Evolutionary conservation across 257 asterid genomes (phyloP), one percentile per base, ranked within the genome.

Genomic region (Petunia secreta): DNA sequence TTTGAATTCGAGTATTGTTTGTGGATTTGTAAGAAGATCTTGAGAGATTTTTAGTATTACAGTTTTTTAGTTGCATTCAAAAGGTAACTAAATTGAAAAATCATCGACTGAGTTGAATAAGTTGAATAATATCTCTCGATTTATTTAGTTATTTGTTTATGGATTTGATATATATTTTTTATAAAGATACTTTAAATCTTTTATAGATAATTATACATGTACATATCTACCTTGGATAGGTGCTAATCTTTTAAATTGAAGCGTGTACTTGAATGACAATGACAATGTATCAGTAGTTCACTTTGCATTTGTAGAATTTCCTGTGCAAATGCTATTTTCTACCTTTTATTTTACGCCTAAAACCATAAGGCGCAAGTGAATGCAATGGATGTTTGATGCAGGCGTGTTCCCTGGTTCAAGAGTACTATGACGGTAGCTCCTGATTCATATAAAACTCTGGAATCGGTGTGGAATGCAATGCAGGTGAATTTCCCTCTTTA

Each of bases 401-500:
- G 75, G 82, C 37, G 40, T 63, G 39, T 25, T 43, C 34, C 37
- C 62, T 62, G 74, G 4, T 14, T 36, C 13, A 50, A 75, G 71
- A 57, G 43, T 52, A 62, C 37, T 44, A 73, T 77, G 81, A 48
- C 75, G 54, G 50, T 62, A 64, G 60, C 16, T 48, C 75, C 66
- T 77, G 77, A 60, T 8, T 74, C 66, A 64, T 71, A 68, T 60
- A 64, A 80, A 50, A 41, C 44, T 66, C 57, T 55, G 52, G 78
- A 77, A 67, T 83, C 76, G 80, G 64, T 41, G 59, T 43, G 48
- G 80, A 67, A 58, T 16, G 46, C 58, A 71, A 63, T 78, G 82
- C 83, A 79, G 84, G 86, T 80, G 38, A 66, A 75, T 81, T 46
- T 82, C 64, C 41, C 36, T 15, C 52, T 77, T 57, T 50, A 34